Conservation (phyloP, 352 stramenopile species). For the Pythium scleroteichum region DNA sequence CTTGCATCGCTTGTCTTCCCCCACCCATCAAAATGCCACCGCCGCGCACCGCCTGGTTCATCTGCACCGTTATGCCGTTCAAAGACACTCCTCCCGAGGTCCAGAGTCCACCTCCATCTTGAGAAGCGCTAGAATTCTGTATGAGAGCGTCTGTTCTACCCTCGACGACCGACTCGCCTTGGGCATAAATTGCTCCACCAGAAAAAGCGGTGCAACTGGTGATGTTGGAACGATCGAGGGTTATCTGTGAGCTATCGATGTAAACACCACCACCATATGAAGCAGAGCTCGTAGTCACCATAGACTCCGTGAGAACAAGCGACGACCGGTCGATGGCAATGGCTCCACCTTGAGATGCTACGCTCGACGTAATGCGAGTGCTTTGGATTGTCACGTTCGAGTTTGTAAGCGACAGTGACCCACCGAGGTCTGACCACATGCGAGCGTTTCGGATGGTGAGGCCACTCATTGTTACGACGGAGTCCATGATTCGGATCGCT, state of each 20-base stretch:
- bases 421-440: slow-evolving; percentile 17
- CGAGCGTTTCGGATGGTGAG: slow-evolving; percentile 44
- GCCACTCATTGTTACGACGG: slow-evolving; percentile 34
- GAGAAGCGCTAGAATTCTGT: slow-evolving; percentile 9
- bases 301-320: neutral
- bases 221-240: slow-evolving; percentile 20
- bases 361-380: slow-evolving; percentile 27
- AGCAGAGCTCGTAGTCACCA: neutral
- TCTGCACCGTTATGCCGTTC: neutral
- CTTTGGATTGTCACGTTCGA: slow-evolving; percentile 19
- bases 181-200: slow-evolving; percentile 6
- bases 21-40: slow-evolving; percentile 2
- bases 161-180: neutral
- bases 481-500: slow-evolving; percentile 19
- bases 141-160: neutral
- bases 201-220: slow-evolving; percentile 4
- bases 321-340: slow-evolving; percentile 5
- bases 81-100: neutral
- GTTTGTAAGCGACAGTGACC: slow-evolving; percentile 1
- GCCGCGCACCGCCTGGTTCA: slow-evolving; percentile 9
- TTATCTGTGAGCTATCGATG: slow-evolving; percentile 5
- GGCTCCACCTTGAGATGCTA: slow-evolving; percentile 1
- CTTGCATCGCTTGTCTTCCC: neutral
- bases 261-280: slow-evolving; percentile 12
- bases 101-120: slow-evolving; percentile 29